These are phyloP conservation scores for Monilinia fructicola DNA, from an alignment of 2,329 filamentous ascomycete genomes.

Conservation along the genomic window DNA sequence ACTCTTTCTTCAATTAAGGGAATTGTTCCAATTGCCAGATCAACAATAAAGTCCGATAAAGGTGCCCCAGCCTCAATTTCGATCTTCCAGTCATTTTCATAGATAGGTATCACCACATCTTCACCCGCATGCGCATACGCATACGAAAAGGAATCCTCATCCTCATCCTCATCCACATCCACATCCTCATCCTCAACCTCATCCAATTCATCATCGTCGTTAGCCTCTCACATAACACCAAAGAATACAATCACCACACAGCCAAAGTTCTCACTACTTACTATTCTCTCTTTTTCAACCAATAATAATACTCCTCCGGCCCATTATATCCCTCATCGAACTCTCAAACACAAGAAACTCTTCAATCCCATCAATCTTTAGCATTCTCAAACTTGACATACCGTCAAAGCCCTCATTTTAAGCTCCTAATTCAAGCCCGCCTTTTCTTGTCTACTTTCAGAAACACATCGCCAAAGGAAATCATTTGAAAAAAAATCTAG, in stretches of 20 bases:
- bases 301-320: neutral
- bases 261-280: neutral
- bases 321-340: neutral
- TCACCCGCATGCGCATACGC: neutral
- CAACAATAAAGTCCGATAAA: neutral
- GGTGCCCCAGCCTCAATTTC: neutral
- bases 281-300: neutral
- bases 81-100: slow-evolving; percentile 8
- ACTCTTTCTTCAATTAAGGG: neutral
- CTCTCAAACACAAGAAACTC: slow-evolving; percentile 1
- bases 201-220: neutral
- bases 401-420: slow-evolving; percentile 10
- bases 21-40: neutral
- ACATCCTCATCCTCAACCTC: neutral
- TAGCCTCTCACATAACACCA: neutral
- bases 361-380: neutral
- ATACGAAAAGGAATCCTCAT: neutral
- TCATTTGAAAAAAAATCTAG: neutral
- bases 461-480: neutral
- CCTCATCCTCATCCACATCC: neutral
- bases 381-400: slow-evolving; percentile 17
- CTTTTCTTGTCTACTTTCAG: neutral
- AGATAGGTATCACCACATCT: slow-evolving; percentile 2
- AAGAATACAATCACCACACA: neutral
- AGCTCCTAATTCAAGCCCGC: neutral